Base-by-base conservation (phyloP, 2,329 filamentous ascomycete genomes). In the Coniochaeta sp. region DNA sequence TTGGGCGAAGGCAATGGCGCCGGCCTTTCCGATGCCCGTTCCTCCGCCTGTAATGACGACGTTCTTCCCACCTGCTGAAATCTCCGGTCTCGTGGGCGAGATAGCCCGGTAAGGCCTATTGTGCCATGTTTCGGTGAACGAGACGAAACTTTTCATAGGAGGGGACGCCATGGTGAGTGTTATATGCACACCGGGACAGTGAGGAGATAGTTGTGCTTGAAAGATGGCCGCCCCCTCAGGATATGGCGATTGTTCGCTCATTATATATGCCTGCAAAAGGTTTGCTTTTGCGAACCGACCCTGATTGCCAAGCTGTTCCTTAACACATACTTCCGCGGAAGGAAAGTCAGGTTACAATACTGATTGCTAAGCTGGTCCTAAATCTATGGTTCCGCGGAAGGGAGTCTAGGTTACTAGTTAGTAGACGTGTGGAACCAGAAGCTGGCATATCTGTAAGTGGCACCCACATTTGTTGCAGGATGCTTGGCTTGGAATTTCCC, bases 21-120 rank as follows among this genome's bases (percentile, higher is more conserved):
- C 60, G 8, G 58, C 59, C 42, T 59, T 58, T 30, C 64, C 63
- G 58, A 65, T 65, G 30, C 64, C 63, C 32, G 59, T 40, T 26
- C 61, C 58, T 30, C 59, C 63, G 57, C 64, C 64, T 16, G 64
- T 65, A 17, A 65, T 60, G 34, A 65, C 17, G 40, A 44, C 40
- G 40, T 14, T 44, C 40, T 44, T 44, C 40, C 40, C 40, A 19
- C 4, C 19, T 24, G n/a, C 40, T 44, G 40, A 44, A 44, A 44
- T 19, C 40, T 44, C 40, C 40, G 40, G 40, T n/a, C 40, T 44
- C n/a, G 40, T 44, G 19, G 40, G 40, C 14, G 14, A 44, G n/a
- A 44, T 44, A 14, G 40, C 40, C 40, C 12, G 17, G n/a, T 44
- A 44, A 5, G 40, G 40, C 40, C 40, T 44, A 44, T 44, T 44